Base-by-base conservation (phyloP, 495 filamentous ascomycete genomes). In the Aspergillus cavernicola region DNA sequence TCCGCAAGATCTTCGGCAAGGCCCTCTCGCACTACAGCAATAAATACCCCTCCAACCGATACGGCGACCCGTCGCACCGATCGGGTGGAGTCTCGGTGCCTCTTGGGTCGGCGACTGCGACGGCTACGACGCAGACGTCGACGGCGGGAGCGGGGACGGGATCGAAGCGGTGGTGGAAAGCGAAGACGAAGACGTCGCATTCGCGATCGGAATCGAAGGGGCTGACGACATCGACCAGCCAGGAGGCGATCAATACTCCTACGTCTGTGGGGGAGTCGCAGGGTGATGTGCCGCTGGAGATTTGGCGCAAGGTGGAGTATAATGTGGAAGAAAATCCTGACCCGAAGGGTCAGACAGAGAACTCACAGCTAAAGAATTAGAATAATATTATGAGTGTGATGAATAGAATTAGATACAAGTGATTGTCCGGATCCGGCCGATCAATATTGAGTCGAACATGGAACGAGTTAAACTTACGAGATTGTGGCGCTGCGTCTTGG, bases 1-100 rank as follows among this genome's bases (percentile, higher is more conserved):
- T 84, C 8, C 75, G 79, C 7, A 77, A 75, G 46, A 42, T 79
- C 29, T 84, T 86, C 32, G 66, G 66, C 8, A 56, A 66, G 31
- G 67, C 60, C 38, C 59, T 66, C n/a, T 69, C 67, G 38, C 64
- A 66, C 18, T 67, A 66, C 44, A 69, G 58, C 45, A 70, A 58
- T 48, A 63, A 60, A 18, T 66, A 61, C 31, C 44, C 13, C 11
- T 31, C 33, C 11, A 16, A 19, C 20, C 32, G 22, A 19, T 49
- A 49, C 33, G 46, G 33, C 46, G 46, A 38, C 20, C 4, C 46
- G 13, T 38, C 32, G 32, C 46, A 49, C 2, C 40, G 22, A 3
- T 43, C 40, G 6, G 23, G 10, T 11, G 23, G 20, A 28, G 9
- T 28, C 40, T 15, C 40, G 23, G 8, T 23, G 22, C 10, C 22